Percentiles rank a stretch among this genome's conserved stretches.
These are phyloP conservation scores for Flaveria linearis DNA, from an alignment of 129 eudicot genomes.

Conservation along the genomic window DNA sequence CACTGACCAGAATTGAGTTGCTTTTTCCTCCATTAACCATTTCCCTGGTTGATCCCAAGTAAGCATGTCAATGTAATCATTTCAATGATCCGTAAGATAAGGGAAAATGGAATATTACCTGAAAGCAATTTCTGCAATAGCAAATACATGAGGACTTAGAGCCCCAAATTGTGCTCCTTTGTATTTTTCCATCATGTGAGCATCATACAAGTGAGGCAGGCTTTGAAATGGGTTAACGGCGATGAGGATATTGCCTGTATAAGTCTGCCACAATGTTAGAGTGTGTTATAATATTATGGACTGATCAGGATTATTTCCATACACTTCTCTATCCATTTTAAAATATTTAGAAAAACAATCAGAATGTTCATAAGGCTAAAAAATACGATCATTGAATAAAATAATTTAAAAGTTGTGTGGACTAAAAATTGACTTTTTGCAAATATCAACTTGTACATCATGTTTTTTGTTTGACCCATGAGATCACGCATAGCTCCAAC, in stretches of 20 bases:
- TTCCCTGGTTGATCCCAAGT: slow-evolving; percentile 58
- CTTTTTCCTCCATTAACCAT: slow-evolving; percentile 92
- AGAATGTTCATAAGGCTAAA: neutral
- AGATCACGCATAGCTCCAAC: too few species aligned
- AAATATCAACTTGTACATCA: neutral
- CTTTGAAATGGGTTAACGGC: slow-evolving; percentile 98
- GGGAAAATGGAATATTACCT: slow-evolving; percentile 49
- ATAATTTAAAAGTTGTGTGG: neutral
- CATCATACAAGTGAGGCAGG: slow-evolving; percentile 80
- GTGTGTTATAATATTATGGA: slow-evolving; percentile 42
- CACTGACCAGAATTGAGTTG: slow-evolving; percentile 93
- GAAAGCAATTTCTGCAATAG: slow-evolving; percentile 88
- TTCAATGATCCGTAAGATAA: neutral
- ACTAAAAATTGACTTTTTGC: too few species aligned
- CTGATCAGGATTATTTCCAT: neutral
- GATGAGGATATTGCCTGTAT: slow-evolving; percentile 94
- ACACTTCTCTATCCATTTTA: neutral
- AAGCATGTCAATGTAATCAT: slow-evolving; percentile 24
- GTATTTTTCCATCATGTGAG: slow-evolving; percentile 92
- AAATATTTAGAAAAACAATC: neutral
- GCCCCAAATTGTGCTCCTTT: slow-evolving; percentile 88
- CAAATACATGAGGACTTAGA: slow-evolving; percentile 95
- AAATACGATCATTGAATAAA: neutral
- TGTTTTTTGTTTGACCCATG: neutral
- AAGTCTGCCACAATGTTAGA: slow-evolving; percentile 85